Conservation (phyloP, 768 basidiomycete genomes). For the Russula sp. region DNA sequence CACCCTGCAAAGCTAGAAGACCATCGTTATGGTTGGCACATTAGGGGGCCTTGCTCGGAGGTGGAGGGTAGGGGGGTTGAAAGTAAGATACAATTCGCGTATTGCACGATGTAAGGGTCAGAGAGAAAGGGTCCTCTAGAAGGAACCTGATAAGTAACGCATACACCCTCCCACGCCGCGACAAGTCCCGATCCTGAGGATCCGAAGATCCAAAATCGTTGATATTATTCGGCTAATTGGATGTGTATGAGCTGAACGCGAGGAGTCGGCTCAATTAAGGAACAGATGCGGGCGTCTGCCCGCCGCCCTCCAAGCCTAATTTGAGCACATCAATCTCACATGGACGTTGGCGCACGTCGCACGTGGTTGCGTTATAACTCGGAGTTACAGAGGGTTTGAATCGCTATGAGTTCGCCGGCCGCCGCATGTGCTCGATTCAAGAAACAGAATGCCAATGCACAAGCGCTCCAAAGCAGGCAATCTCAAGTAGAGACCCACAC, state of each 20-base stretch:
- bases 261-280: constrained; percentile 23
- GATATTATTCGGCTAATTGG: constrained; percentile 61
- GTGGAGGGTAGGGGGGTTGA: no score
- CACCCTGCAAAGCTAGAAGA: constrained; percentile 59
- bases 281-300: constrained; percentile 56
- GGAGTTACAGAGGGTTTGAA: no score
- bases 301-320: constrained; percentile 66
- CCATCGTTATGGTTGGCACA: constrained; percentile 50
- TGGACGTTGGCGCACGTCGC: no score
- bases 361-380: no score
- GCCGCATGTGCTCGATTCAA: background rate
- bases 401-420: no score
- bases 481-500: background rate
- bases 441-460: background rate
- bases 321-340: constrained; percentile 45
- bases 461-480: background rate
- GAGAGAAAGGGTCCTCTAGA: no score
- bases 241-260: background rate
- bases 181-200: constrained; percentile 38
- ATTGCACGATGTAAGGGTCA: no score
- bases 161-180: no score
- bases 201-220: constrained; percentile 80
- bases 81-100: no score
- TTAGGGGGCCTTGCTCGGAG: constrained; percentile 30
- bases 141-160: no score